Conservation (phyloP, 495 filamentous ascomycete species). For the Penicillium robsamsonii region DNA sequence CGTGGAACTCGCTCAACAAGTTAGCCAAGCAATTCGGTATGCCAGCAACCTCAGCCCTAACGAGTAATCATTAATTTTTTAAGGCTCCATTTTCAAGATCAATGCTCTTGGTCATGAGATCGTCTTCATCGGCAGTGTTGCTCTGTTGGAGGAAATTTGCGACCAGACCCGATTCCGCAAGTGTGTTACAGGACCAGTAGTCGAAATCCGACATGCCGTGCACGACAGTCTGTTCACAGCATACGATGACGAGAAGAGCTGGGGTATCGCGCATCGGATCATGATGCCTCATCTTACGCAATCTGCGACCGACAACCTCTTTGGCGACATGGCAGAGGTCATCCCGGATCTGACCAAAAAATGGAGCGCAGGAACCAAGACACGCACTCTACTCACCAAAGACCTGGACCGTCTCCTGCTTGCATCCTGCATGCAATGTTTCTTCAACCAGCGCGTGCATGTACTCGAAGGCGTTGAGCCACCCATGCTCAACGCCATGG, state of each 20-base stretch:
- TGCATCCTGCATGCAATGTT: slow-evolving; percentile 63
- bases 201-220: slow-evolving; percentile 60
- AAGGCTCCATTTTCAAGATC: slow-evolving; percentile 71
- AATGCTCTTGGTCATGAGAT: slow-evolving; percentile 51
- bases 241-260: slow-evolving; percentile 58
- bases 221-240: slow-evolving; percentile 77
- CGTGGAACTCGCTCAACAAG: slow-evolving; percentile 60
- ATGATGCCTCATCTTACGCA: slow-evolving; percentile 26
- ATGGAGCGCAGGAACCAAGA: slow-evolving; percentile 23
- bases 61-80: neutral
- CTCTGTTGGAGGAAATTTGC: slow-evolving; percentile 66
- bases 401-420: slow-evolving; percentile 70
- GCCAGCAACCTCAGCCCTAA: slow-evolving; percentile 1
- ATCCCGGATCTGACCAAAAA: slow-evolving; percentile 26
- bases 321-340: slow-evolving; percentile 30
- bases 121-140: slow-evolving; percentile 54
- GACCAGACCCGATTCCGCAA: slow-evolving; percentile 72
- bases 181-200: slow-evolving; percentile 54
- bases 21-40: slow-evolving; percentile 64
- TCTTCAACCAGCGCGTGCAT: slow-evolving; percentile 38
- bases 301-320: slow-evolving; percentile 16
- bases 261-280: slow-evolving; percentile 53
- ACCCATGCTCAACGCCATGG: slow-evolving; percentile 39
- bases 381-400: slow-evolving; percentile 35
- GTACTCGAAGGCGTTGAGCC: slow-evolving; percentile 27